Conservation (phyloP, 495 filamentous ascomycete genomes). For the Darksidea phi region DNA sequence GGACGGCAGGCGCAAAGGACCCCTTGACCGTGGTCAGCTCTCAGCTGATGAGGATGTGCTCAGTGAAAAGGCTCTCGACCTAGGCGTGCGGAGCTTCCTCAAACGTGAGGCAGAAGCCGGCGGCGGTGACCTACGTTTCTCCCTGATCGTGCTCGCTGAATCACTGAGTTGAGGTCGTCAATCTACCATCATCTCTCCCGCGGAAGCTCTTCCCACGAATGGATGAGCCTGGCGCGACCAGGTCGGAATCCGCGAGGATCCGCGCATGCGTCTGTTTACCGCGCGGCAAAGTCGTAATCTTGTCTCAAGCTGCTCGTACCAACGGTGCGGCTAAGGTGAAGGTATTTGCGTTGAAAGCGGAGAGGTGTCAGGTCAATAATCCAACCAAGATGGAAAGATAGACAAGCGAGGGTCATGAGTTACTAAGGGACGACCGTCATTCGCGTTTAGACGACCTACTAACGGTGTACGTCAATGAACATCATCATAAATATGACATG, state of each 20-base stretch:
- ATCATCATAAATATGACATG: background rate
- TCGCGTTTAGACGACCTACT: background rate
- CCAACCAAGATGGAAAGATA: background rate
- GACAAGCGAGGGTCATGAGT: slow-evolving; percentile 8
- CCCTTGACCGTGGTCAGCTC: slow-evolving; percentile 66
- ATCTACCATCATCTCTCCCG: too few relatives aligned
- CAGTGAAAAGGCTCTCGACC: slow-evolving; percentile 60
- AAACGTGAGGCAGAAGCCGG: slow-evolving; percentile 52
- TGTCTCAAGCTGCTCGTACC: slow-evolving; percentile 9
- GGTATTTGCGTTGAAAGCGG: slow-evolving; percentile 4
- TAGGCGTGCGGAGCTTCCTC: slow-evolving; percentile 59
- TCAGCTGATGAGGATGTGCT: slow-evolving; percentile 66
- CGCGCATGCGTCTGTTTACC: slow-evolving; percentile 18
- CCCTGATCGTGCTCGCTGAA: slow-evolving; percentile 54
- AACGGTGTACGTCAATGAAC: background rate
- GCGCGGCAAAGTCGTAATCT: slow-evolving; percentile 5
- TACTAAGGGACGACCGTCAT: background rate
- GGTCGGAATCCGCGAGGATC: background rate
- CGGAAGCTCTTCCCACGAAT: background rate
- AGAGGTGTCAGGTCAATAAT: background rate
- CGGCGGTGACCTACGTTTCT: slow-evolving; percentile 54
- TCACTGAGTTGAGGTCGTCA: slow-evolving; percentile 37
- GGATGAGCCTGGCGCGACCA: slow-evolving; percentile 6
- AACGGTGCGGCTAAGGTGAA: background rate
- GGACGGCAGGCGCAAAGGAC: slow-evolving; percentile 61